phyloP scores from a whole-genome alignment of 192 early-diverging fungal species.

The Coemansia sp. region DNA sequence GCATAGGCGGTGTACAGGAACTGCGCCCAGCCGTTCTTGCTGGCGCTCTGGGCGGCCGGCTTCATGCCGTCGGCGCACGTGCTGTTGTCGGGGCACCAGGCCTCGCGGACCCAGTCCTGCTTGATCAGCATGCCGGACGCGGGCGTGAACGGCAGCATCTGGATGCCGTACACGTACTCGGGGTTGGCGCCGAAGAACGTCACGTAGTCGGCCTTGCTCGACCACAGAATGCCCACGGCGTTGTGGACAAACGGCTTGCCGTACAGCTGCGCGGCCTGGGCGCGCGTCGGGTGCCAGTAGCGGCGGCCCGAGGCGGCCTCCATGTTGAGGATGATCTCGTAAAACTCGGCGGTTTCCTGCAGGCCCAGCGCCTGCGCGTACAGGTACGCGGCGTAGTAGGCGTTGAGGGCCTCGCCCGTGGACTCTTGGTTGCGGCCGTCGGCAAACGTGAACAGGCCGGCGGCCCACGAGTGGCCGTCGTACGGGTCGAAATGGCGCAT shows the following conservation, averaged over 20 bases:
- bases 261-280: constrained; percentile 29
- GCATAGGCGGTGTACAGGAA: constrained; percentile 50
- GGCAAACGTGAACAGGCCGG: constrained; percentile 49
- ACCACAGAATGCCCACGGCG: constrained; percentile 52
- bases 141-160: constrained; percentile 55
- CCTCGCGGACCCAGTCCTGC: constrained; percentile 47
- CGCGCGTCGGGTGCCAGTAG: constrained; percentile 53
- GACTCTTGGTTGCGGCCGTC: constrained; percentile 56
- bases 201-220: constrained; percentile 45
- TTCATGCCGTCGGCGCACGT: constrained; percentile 42
- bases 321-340: constrained; percentile 50
- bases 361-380: constrained; percentile 39
- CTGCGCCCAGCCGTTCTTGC: constrained; percentile 37
- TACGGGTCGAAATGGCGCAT: constrained; percentile 59
- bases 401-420: constrained; percentile 54
- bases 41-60: constrained; percentile 26
- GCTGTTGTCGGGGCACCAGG: constrained; percentile 28
- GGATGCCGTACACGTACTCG: constrained; percentile 55
- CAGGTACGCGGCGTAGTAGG: constrained; percentile 55
- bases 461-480: constrained; percentile 64
- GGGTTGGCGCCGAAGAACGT: constrained; percentile 51
- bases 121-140: constrained; percentile 35
- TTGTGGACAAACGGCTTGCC: constrained; percentile 34
- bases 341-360: constrained; percentile 33
- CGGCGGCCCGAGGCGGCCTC: constrained; percentile 43